Conservation (phyloP, 352 stramenopile species). For the Globisporangium spinosum region DNA sequence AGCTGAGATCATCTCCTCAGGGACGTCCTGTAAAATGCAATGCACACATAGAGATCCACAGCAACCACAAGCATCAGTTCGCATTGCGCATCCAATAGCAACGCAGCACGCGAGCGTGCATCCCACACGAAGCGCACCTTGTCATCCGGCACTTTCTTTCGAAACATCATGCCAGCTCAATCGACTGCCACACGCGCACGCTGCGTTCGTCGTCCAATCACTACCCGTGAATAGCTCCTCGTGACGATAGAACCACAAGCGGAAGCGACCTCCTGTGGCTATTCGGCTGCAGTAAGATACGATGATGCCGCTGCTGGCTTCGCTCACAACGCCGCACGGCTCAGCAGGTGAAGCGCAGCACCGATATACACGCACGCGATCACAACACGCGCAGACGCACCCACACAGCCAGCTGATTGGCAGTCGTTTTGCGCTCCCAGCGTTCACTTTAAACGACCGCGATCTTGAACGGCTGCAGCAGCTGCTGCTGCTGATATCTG, state of each 20-base stretch:
- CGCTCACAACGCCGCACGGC: background rate
- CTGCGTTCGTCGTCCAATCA: background rate
- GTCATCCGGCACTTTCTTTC: constrained; percentile 36
- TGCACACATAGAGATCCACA: background rate
- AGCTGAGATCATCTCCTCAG: constrained; percentile 51
- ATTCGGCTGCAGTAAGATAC: background rate
- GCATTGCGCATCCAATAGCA: background rate
- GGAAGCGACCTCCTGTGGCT: background rate
- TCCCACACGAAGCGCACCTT: constrained; percentile 22
- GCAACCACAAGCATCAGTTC: background rate
- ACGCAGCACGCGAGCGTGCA: background rate
- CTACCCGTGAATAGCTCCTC: background rate
- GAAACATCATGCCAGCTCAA: constrained; percentile 25
- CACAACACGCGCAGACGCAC: background rate
- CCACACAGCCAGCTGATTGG: background rate
- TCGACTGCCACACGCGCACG: background rate
- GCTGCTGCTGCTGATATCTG: background rate
- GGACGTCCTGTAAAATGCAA: constrained; percentile 25
- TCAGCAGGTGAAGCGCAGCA: background rate
- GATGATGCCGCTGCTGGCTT: background rate
- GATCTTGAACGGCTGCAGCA: background rate
- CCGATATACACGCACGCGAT: background rate
- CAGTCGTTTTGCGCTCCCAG: background rate
- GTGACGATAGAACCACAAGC: background rate
- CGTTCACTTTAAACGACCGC: background rate